Evolutionary conservation across 2,329 filamentous ascomycete species (phyloP).

Genomic region (Fusarium keratoplasticum): DNA sequence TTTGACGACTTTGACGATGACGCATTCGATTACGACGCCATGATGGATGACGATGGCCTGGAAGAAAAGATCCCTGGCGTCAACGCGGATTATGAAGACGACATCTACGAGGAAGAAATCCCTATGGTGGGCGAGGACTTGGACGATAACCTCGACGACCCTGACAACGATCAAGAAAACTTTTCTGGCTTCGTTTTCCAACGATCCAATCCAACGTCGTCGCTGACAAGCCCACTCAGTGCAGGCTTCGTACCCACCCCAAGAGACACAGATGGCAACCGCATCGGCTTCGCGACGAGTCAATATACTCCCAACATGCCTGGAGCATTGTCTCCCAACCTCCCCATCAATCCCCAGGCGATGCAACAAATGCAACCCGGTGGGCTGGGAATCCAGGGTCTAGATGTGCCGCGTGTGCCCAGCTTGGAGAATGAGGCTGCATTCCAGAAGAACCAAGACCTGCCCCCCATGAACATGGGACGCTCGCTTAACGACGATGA

Average conservation of each 20-base stretch:
- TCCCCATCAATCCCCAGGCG: conserved; percentile 17
- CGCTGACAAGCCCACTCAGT: conserved; percentile 62
- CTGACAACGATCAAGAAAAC: conserved; percentile 62
- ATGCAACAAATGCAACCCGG: conserved; percentile 40
- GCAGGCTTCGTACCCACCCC: conserved; percentile 63
- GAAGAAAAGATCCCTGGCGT: conserved; percentile 75
- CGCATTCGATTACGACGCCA: conserved; percentile 69
- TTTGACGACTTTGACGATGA: conserved; percentile 74
- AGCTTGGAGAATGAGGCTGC: conserved; percentile 34
- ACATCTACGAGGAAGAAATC: conserved; percentile 51
- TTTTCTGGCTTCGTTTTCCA: conserved; percentile 71
- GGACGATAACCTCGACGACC: conserved; percentile 40
- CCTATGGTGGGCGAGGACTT: conserved; percentile 46
- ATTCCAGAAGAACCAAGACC: conserved; percentile 38
- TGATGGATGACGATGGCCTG: conserved; percentile 73
- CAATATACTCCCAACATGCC: conserved; percentile 54
- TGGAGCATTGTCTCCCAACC: conserved; percentile 29
- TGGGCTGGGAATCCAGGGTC: conserved; percentile 59
- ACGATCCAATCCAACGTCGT: conserved; percentile 63
- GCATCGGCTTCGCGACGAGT: conserved; percentile 68
- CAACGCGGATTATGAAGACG: conserved; percentile 61
- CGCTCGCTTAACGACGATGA: conserved; percentile 63
- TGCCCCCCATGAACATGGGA: conserved; percentile 20
- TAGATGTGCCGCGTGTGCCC: conserved; percentile 37
- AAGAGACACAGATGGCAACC: conserved; percentile 64